These are phyloP conservation scores for Lepidium campestre DNA, from an alignment of 441 rosid species.

Conservation along the genomic window DNA sequence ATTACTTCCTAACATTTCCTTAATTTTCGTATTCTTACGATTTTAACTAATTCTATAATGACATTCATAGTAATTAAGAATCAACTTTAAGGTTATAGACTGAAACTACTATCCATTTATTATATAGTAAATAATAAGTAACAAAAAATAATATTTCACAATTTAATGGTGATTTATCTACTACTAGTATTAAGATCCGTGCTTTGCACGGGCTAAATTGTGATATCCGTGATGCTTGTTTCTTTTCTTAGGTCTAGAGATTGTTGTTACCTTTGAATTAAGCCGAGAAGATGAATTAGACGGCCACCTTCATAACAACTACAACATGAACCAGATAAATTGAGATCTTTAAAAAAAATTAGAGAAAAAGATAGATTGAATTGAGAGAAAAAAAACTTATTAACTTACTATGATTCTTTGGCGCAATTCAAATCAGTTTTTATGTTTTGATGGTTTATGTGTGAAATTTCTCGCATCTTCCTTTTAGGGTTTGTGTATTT, in stretches of 20 bases:
- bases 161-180: too few species aligned
- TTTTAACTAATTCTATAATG: too few species aligned
- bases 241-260: neutral
- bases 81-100: too few species aligned
- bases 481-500: neutral
- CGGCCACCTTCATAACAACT: constrained; percentile 66
- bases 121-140: too few species aligned
- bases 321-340: constrained; percentile 12
- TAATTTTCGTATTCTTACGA: too few species aligned
- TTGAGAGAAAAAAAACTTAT: neutral
- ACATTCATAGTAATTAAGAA: too few species aligned
- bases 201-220: too few species aligned
- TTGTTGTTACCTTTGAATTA: constrained; percentile 42
- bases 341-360: neutral
- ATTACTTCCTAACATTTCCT: too few species aligned
- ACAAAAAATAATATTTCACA: too few species aligned
- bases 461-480: neutral
- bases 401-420: constrained; percentile 25
- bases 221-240: neutral
- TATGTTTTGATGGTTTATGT: constrained; percentile 16
- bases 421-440: constrained; percentile 2
- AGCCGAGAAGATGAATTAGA: constrained; percentile 48
- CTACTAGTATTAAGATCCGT: too few species aligned
- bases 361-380: neutral
- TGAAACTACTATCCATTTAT: too few species aligned